Percentiles rank a stretch among this genome's conserved stretches.
These are phyloP conservation scores for Carpinus viminea DNA, from an alignment of 306 rosid species.

Conservation along the genomic window DNA sequence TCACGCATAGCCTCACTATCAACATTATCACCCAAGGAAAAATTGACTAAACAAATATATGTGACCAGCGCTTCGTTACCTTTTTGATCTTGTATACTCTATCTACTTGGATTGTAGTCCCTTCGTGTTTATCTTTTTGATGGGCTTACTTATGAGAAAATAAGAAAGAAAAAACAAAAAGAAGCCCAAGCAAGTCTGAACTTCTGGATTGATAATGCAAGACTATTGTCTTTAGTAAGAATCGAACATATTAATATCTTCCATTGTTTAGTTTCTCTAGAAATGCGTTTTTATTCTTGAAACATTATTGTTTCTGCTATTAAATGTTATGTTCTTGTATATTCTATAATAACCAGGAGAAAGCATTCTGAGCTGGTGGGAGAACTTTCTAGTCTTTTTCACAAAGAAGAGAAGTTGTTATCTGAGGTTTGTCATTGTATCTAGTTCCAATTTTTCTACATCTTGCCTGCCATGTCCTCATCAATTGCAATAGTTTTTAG, in stretches of 20 bases:
- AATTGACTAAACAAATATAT: too few species aligned
- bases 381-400: constrained; percentile 86
- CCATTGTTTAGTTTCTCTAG: neutral
- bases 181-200: too few species aligned
- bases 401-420: constrained; percentile 76
- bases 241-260: neutral
- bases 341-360: constrained; percentile 60
- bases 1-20: too few species aligned
- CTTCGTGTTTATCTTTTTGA: too few species aligned
- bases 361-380: constrained; percentile 86
- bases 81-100: too few species aligned
- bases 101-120: too few species aligned
- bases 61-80: too few species aligned
- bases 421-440: constrained; percentile 68
- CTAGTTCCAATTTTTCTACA: constrained; percentile 25
- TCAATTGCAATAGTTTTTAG: neutral
- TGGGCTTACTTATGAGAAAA: too few species aligned
- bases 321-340: neutral
- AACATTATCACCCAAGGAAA: too few species aligned
- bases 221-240: neutral
- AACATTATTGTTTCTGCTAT: constrained; percentile 1
- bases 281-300: constrained; percentile 1
- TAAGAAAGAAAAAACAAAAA: too few species aligned
- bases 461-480: constrained; percentile 16
- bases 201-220: neutral